Evolutionary conservation across 2,329 filamentous ascomycete species (phyloP).

Genomic region (Fusarium denticulatum): DNA sequence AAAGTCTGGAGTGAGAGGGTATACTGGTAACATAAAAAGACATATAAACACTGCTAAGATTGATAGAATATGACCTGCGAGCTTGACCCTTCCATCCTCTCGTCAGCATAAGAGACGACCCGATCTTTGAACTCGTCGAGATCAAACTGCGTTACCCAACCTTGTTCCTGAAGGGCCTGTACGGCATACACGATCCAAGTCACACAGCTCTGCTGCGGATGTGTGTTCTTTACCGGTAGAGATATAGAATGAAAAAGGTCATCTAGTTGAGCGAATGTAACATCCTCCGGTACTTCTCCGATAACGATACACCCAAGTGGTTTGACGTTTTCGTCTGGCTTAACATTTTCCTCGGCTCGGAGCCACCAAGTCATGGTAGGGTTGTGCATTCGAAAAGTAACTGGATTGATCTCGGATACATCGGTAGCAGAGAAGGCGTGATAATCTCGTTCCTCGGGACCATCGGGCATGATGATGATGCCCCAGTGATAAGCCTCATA

Average conservation of each 20-base stretch:
- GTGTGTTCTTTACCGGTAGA: conserved; percentile 45
- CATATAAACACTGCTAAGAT: not conserved
- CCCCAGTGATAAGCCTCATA: conserved; percentile 48
- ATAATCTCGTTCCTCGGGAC: conserved; percentile 7
- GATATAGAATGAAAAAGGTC: conserved; percentile 38
- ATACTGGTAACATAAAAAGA: not conserved
- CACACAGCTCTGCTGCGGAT: conserved; percentile 50
- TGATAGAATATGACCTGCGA: not conserved
- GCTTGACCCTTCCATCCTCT: conserved; percentile 30
- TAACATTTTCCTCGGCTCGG: conserved; percentile 21
- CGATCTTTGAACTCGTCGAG: conserved; percentile 41
- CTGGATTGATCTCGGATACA: conserved; percentile 42
- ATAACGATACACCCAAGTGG: conserved; percentile 44
- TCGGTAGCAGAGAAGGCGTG: conserved; percentile 46
- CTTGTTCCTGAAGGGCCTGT: conserved; percentile 35
- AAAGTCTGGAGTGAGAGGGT: not conserved
- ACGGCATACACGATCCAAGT: conserved; percentile 46
- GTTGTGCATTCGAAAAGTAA: conserved; percentile 46
- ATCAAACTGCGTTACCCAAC: conserved; percentile 41
- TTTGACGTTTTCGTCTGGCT: conserved; percentile 35
- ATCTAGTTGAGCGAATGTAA: conserved; percentile 32
- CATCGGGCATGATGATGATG: conserved; percentile 41
- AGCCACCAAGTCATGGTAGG: conserved; percentile 49
- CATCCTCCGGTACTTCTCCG: conserved; percentile 33
- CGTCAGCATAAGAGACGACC: conserved; percentile 45